Evolutionary conservation across 257 asterid genomes (phyloP).

Genomic region (Thymus quinquecostatus): DNA sequence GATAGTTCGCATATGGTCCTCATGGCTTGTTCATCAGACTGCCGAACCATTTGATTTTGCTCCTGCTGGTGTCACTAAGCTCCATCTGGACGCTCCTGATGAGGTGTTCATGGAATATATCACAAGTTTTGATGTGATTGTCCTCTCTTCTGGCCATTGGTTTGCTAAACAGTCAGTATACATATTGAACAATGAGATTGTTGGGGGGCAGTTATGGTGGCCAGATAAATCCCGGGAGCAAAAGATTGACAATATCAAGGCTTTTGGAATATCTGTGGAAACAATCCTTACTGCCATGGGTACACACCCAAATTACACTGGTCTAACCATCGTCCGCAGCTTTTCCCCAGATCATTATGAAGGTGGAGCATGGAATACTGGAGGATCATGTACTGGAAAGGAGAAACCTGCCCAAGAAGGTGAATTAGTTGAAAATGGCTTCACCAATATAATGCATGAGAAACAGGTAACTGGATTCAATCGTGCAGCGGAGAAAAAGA

Average conservation of each 20-base stretch:
- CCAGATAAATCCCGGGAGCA: conserved; percentile 58
- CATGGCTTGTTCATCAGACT: conserved; percentile 91
- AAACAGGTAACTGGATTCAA: conserved; percentile 70
- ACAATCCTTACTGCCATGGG: conserved; percentile 74
- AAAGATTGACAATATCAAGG: conserved; percentile 69
- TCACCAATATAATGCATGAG: conserved; percentile 83
- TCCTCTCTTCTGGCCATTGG: conserved; percentile 99
- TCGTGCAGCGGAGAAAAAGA: conserved; percentile 60
- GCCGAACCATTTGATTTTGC: conserved; percentile 72
- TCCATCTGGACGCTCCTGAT: conserved; percentile 87
- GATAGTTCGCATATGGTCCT: conserved; percentile 94
- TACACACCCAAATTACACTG: conserved; percentile 78
- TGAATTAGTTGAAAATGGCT: conserved; percentile 65
- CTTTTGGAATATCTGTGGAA: conserved; percentile 86
- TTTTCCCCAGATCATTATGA: conserved; percentile 94
- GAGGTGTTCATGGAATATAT: conserved; percentile 74
- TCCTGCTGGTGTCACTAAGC: conserved; percentile 73
- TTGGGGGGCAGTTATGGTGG: conserved; percentile 97
- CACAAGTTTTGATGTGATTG: conserved; percentile 64
- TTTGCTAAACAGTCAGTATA: conserved; percentile 90
- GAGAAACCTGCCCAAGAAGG: conserved; percentile 57
- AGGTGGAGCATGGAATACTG: conserved; percentile 94
- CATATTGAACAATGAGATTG: conserved; percentile 74
- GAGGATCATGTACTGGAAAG: conserved; percentile 96
- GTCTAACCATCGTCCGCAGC: conserved; percentile 78